Conservation (phyloP, 2,329 filamentous ascomycete species). For the Epichloe baconii region DNA sequence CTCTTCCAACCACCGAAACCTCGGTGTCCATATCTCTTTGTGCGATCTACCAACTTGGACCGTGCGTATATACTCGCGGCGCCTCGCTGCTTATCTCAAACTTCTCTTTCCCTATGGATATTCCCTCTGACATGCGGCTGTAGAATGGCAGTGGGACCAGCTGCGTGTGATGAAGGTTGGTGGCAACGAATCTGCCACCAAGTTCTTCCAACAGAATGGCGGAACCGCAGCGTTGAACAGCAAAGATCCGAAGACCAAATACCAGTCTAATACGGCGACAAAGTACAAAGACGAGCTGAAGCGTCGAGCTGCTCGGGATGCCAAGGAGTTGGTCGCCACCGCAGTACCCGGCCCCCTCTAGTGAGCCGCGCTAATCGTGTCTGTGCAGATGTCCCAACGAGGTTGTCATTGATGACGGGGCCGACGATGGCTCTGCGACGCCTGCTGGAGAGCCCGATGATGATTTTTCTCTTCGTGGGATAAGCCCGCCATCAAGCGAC, state of each 20-base stretch:
- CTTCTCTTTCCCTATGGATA: too few species aligned
- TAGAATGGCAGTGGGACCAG: slow-evolving; percentile 98
- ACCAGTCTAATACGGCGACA: slow-evolving; percentile 79
- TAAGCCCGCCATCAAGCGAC: slow-evolving; percentile 91
- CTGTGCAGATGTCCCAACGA: slow-evolving; percentile 60
- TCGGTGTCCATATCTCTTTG: slow-evolving; percentile 97
- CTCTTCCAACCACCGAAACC: slow-evolving; percentile 90
- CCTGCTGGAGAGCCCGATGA: slow-evolving; percentile 79
- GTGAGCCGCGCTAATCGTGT: slow-evolving; percentile 12
- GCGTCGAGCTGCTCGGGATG: slow-evolving; percentile 69
- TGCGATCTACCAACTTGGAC: slow-evolving; percentile 94
- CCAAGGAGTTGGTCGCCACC: slow-evolving; percentile 53
- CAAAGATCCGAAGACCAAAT: slow-evolving; percentile 96
- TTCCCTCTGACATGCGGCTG: slow-evolving; percentile 4
- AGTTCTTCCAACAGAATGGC: slow-evolving; percentile 95
- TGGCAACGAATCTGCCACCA: slow-evolving; percentile 94
- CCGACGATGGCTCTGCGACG: slow-evolving; percentile 56
- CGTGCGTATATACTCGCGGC: slow-evolving; percentile 45
- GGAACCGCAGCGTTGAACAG: slow-evolving; percentile 86
- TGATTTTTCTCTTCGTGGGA: slow-evolving; percentile 99
- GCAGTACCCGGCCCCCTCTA: too few species aligned
- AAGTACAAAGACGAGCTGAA: slow-evolving; percentile 98
- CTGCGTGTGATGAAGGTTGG: slow-evolving; percentile 95
- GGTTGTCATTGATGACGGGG: slow-evolving; percentile 69
- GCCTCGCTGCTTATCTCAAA: too few species aligned